Conservation (phyloP, 805 yeast species). For the Hanseniaspora guilliermondii region DNA sequence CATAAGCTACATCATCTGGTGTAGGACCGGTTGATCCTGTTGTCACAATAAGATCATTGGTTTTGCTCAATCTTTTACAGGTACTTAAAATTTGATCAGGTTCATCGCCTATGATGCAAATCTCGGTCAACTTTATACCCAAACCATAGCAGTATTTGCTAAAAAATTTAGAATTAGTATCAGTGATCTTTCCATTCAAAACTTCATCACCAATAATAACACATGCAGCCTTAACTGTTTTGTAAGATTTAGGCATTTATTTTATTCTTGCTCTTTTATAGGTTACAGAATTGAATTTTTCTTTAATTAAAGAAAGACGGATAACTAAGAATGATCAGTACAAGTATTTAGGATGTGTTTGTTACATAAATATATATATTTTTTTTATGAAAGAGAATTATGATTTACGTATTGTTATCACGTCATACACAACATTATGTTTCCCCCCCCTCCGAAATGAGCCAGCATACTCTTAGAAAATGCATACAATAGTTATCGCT, state of each 20-base stretch:
- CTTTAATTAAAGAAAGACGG: neutral
- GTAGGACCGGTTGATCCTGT: conserved; percentile 69
- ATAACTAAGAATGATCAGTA: too few species aligned
- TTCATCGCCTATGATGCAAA: conserved; percentile 70
- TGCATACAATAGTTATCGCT: too few species aligned
- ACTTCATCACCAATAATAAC: conserved; percentile 72
- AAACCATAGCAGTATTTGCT: conserved; percentile 56
- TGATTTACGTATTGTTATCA: too few species aligned
- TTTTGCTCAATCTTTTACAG: conserved; percentile 32
- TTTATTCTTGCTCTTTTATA: neutral
- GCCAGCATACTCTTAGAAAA: too few species aligned
- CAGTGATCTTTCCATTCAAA: conserved; percentile 70
- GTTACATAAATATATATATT: too few species aligned
- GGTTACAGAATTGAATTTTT: neutral
- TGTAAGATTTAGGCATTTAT: neutral
- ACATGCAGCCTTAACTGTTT: conserved; percentile 23
- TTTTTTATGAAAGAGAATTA: too few species aligned
- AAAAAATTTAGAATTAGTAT: conserved; percentile 62
- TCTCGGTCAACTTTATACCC: conserved; percentile 54
- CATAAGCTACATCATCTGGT: conserved; percentile 81
- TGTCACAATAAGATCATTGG: conserved; percentile 57
- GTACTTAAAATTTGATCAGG: conserved; percentile 48
- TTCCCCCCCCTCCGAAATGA: too few species aligned
- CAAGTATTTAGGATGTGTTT: too few species aligned
- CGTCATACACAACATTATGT: too few species aligned